Base-by-base conservation (phyloP, 1,139 yeast species). In the Wickerhamomyces sp. region DNA sequence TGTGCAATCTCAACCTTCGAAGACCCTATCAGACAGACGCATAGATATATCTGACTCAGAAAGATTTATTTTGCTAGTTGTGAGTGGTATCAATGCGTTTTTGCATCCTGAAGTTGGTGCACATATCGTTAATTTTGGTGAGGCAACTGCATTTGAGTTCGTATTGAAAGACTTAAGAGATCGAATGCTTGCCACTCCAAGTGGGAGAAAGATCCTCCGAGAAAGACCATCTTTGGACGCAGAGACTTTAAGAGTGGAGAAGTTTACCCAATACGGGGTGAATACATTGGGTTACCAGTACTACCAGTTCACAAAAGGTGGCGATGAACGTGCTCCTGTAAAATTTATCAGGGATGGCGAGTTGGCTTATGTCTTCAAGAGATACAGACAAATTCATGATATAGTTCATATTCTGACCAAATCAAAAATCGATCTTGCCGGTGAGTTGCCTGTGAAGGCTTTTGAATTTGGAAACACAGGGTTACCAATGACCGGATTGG, bases 301-400 rank as follows among this genome's bases (percentile, higher is more conserved):
- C 55, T 83, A 82, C 40, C 69, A 77, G 29, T 97, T 93, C 57
- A 87, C 91, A 1, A 95, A 87, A 1, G 80, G 93, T 10, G 96
- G 97, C 2, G 98, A 93, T 56, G 88, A 96, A 0, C 68, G 99
- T 47, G 89, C 83, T 3, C 81, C 87, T 0, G 97, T 91, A 6
- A 73, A 77, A 40, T 91, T 75, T 57, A 86, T 91, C 27, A 93
- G 86, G 46, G 88, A 91, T 54, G 93, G 86, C 28, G 95, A 87
- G 52, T 73, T 88, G 50, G 96, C 96, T 1, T 91, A 83, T 53
- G 83, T 91, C 14, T 87, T 78, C 68, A 94, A 88, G 57, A 65
- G 98, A 45, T 91, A 91, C 58, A 74, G 99, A 35, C 97, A 91
- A 55, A 89, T 96, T 55, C 99, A 91, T 52, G 99, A 91, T 57